Base-by-base conservation (phyloP, 768 basidiomycete genomes). In the Amanita fuliginea region DNA sequence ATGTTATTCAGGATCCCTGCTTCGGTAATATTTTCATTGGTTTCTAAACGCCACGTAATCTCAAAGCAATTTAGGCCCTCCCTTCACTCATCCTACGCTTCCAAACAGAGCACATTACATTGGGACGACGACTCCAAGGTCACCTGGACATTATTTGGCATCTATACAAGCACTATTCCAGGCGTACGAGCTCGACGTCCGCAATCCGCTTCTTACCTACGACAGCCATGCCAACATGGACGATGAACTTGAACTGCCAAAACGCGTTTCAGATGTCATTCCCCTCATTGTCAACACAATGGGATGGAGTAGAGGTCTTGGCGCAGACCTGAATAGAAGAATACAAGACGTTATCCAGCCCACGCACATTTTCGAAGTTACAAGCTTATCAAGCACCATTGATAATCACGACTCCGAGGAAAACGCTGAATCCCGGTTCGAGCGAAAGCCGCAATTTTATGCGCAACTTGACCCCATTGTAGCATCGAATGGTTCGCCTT, bases 261-360 rank as follows among this genome's bases (percentile, higher is more conserved):
- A 63, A 1, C 71, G 76, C 36, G 73, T 84, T 18, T 57, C 60
- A 5, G 80, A 84, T 43, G 53, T 66, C 22, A 77, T 93, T 4
- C 95, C 95, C 0, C 76, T 97, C 14, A 78, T 97, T 13, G 77
- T 98, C 47, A 99, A 98, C 61, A 97, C 89, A 0, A 94, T 95
- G 81, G 95, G 95, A 2, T 99, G 95, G 95, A 77, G 77, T 4
- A 97, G 94, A 62, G 95, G 95, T 6, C 77, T 96, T 2, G 95
- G 95, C 3, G 83, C 80, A 13, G 88, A 95, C 56, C 66, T 98
- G 9, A 76, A 80, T 2, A 61, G 60, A 11, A 76, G 76, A 53
- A 83, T 99, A 42, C 83, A 93, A 56, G 75, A 75, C 8, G 65
- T 81, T 30, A 65, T 80, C 4, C 69, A 75, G 19, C 78, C 88